These are phyloP conservation scores for Tolypocladium sp. DNA, from an alignment of 2,329 filamentous ascomycete genomes.

Conservation along the genomic window DNA sequence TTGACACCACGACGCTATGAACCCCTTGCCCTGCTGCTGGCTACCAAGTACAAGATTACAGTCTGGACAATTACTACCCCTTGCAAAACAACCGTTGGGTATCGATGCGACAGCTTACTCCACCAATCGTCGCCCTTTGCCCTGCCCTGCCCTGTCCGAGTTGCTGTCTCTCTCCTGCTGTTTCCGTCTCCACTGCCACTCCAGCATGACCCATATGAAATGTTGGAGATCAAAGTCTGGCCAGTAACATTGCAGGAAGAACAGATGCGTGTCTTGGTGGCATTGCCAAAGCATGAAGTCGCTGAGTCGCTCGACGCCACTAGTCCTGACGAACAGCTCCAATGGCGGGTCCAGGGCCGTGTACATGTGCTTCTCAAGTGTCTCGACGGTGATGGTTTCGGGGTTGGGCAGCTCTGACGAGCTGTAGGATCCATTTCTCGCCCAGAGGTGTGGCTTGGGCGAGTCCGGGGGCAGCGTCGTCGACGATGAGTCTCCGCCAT, in stretches of 20 bases:
- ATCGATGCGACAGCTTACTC: conserved; percentile 11
- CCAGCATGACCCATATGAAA: conserved; percentile 83
- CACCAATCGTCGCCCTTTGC: conserved; percentile 14
- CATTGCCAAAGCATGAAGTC: conserved; percentile 99
- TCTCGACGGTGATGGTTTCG: conserved; percentile 78
- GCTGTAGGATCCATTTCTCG: conserved; percentile 21
- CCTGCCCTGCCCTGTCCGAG: conserved; percentile 21
- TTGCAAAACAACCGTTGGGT: conserved; percentile 4
- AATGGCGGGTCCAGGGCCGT: conserved; percentile 78
- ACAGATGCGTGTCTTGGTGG: conserved; percentile 83
- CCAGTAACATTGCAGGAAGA: conserved; percentile 89
- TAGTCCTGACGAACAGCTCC: conserved; percentile 86
- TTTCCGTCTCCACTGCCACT: conserved; percentile 70
- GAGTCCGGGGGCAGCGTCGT: conserved; percentile 49
- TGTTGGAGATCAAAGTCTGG: conserved; percentile 92
- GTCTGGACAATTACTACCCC: neutral
- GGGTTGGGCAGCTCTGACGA: conserved; percentile 54
- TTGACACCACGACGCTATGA: neutral
- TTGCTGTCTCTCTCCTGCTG: conserved; percentile 42
- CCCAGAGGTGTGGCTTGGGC: conserved; percentile 29
- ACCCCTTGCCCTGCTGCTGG: neutral
- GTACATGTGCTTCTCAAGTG: conserved; percentile 78
- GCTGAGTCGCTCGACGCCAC: conserved; percentile 82
- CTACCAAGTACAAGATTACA: neutral
- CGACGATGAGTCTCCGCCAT: conserved; percentile 50